Conservation (phyloP, 2,329 filamentous ascomycete species). For the Dryadomyces quercus-mongolicae region DNA sequence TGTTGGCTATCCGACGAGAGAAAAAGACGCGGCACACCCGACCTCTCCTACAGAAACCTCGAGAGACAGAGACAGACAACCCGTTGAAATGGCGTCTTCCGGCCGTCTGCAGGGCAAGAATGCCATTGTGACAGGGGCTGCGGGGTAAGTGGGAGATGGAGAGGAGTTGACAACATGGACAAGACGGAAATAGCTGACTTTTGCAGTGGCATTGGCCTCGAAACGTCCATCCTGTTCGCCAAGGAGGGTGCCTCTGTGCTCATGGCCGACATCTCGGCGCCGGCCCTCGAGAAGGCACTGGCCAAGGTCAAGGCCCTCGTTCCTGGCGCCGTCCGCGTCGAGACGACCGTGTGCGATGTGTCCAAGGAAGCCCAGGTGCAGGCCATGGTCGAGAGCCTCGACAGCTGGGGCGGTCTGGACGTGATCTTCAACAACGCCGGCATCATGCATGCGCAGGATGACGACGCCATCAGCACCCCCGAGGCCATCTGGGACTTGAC, state of each 20-base stretch:
- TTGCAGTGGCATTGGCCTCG: slow-evolving; percentile 75
- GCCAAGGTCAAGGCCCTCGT: slow-evolving; percentile 65
- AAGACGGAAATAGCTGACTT: not conserved
- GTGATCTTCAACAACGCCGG: slow-evolving; percentile 96
- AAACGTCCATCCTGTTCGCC: slow-evolving; percentile 81
- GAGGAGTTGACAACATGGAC: not conserved
- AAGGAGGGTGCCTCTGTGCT: slow-evolving; percentile 79
- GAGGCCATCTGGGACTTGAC: slow-evolving; percentile 92
- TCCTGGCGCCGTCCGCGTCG: slow-evolving; percentile 46
- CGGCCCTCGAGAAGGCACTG: slow-evolving; percentile 64
- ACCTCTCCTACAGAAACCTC: no score
- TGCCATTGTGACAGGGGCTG: slow-evolving; percentile 70
- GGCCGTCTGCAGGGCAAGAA: slow-evolving; percentile 49
- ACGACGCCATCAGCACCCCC: slow-evolving; percentile 69
- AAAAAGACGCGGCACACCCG: no score
- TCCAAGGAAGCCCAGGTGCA: slow-evolving; percentile 73
- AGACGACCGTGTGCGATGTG: slow-evolving; percentile 60
- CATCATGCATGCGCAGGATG: slow-evolving; percentile 83
- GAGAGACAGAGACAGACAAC: not conserved
- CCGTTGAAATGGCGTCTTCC: not conserved
- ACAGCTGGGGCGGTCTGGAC: slow-evolving; percentile 78
- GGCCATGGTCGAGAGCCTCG: slow-evolving; percentile 60
- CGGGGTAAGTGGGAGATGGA: slow-evolving; percentile 48
- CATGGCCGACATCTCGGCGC: slow-evolving; percentile 72
- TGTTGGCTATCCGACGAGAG: no score